Percentiles rank a stretch among this genome's conserved stretches.
phyloP scores from a whole-genome alignment of 129 eudicot genomes.

The Helianthus annuus region DNA sequence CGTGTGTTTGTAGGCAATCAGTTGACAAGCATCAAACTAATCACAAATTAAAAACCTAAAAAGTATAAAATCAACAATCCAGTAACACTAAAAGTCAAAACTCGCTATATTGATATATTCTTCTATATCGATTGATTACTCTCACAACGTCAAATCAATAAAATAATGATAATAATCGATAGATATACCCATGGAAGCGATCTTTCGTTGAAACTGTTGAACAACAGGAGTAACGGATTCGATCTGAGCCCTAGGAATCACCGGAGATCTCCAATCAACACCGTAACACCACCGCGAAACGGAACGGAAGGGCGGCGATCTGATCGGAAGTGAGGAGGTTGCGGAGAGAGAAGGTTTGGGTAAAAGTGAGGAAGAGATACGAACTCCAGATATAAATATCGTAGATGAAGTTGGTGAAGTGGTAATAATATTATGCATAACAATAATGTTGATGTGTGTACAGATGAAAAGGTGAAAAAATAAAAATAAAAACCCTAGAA shows the following conservation, averaged over 20 bases:
- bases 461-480: not conserved
- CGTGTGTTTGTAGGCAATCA: conserved; percentile 18
- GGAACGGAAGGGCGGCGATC: conserved; percentile 38
- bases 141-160: conserved; percentile 11
- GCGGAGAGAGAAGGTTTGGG: conserved; percentile 17
- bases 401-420: conserved; percentile 48
- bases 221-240: conserved; percentile 41
- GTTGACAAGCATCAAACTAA: conserved; percentile 13
- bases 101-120: not conserved
- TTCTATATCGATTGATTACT: not conserved
- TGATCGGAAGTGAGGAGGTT: conserved; percentile 26
- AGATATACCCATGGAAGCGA: conserved; percentile 67
- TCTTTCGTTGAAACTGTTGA: conserved; percentile 50
- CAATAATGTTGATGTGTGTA: too few species aligned
- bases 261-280: conserved; percentile 54
- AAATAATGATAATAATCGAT: conserved; percentile 2
- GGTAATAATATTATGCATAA: not conserved
- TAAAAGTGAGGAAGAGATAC: conserved; percentile 24
- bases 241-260: conserved; percentile 55
- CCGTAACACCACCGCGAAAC: conserved; percentile 61
- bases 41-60: not conserved
- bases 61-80: not conserved
- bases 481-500: conserved; percentile 12
- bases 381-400: conserved; percentile 29
- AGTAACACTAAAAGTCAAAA: not conserved